A percentile compares a stretch with the other conserved stretches of the same genome.
Evolutionary conservation across 1,284 basidiomycete species (phyloP).

Genomic region (Malassezia yamatoensis): DNA sequence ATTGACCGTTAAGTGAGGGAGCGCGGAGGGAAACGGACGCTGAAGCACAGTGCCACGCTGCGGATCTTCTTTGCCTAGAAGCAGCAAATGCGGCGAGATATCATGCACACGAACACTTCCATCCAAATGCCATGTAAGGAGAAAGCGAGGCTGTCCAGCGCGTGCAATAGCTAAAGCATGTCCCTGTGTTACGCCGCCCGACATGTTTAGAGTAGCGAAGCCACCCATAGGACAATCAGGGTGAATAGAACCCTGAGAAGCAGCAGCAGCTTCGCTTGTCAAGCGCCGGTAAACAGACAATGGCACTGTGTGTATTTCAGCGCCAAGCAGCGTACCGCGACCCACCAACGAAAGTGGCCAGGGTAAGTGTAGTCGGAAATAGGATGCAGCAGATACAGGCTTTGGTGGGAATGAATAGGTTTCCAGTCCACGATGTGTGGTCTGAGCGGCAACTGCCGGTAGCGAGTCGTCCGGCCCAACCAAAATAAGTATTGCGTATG

Average conservation of each 20-base stretch:
- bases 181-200: constrained; percentile 1
- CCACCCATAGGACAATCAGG: constrained; percentile 9
- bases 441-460: constrained; percentile 36
- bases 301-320: constrained; percentile 22
- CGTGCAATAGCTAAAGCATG: constrained; percentile 14
- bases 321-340: constrained; percentile 32
- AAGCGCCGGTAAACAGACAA: constrained; percentile 32
- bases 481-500: constrained; percentile 57
- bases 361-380: constrained; percentile 28
- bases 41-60: constrained; percentile 19
- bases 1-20: constrained; percentile 36
- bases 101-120: constrained; percentile 40
- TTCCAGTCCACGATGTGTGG: constrained; percentile 31
- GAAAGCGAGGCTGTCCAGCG: constrained; percentile 19
- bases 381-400: neutral
- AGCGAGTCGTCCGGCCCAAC: constrained; percentile 29
- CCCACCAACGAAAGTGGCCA: constrained; percentile 31
- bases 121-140: constrained; percentile 44
- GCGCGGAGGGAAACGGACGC: constrained; percentile 30
- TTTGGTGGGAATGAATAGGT: constrained; percentile 37
- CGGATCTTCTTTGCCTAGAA: constrained; percentile 25
- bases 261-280: constrained; percentile 6
- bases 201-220: constrained; percentile 4
- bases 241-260: constrained; percentile 3
- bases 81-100: constrained; percentile 35